Evolutionary conservation across 2,329 filamentous ascomycete genomes (phyloP), one percentile per base, ranked within the genome.

Genomic region (Byssoonygena ceratinophila): DNA sequence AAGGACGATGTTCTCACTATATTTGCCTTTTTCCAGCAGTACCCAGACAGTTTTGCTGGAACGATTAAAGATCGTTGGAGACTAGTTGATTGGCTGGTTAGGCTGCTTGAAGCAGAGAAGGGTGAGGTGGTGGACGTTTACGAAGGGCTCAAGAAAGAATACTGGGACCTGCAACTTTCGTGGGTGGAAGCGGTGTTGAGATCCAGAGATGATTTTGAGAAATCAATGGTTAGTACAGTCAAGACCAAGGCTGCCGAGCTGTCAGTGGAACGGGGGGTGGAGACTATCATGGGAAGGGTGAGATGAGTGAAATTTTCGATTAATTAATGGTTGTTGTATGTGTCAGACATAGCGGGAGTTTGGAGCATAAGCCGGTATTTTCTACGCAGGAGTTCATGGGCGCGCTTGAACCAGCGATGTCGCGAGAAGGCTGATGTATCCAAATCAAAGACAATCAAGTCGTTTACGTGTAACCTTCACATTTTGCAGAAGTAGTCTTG

Each of bases 141-240:
- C 64, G 84, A 84, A 60, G 73, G 75, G 4, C 91, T 98, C 73
- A 97, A 96, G 76, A 74, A 71, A 36, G 77, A 80, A 43, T 96
- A 95, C 68, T 95, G 91, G 87, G 92, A 98, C 70, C 74, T 97
- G 65, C 88, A 94, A 68, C 83, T 97, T 54, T 84, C 83, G 43
- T 98, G 92, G 92, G 89, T 98, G 6, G 94, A 98, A 74, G 85
- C 87, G 5, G 91, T 95, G 45, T 66, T 98, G 58, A 79, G 90
- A 59, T 77, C 82, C 1, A 77, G 94, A 60, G 92, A 98, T 68
- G 92, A 98, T 72, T 97, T 94, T 71, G 92, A 97, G 68, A 77
- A 91, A 59, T 79, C 80, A 55, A 88, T 97, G 86, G 69, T 97
- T 58, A 92, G 88, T 64, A 79, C 81, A 16, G 84, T 97, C 46